Evolutionary conservation across 768 basidiomycete species (phyloP).

Genomic region (Gymnopilus junonius): DNA sequence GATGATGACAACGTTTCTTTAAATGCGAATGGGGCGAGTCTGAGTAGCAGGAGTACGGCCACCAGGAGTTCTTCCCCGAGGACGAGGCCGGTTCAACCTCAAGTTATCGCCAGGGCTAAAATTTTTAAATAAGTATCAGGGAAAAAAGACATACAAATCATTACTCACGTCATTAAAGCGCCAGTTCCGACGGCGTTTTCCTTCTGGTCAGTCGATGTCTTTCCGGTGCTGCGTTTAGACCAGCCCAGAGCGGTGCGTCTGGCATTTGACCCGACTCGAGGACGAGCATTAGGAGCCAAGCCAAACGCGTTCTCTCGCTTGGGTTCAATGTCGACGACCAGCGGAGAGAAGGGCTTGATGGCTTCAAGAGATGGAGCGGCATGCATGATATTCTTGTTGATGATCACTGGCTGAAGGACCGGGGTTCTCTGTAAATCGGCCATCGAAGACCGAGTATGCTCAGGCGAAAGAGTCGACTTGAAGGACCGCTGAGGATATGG

Average conservation of each 20-base stretch:
- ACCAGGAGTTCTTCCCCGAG: constrained; percentile 47
- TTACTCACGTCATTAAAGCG: constrained; percentile 60
- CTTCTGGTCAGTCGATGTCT: constrained; percentile 53
- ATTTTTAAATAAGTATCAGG: constrained; percentile 2
- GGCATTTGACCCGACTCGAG: constrained; percentile 58
- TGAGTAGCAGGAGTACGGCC: constrained; percentile 16
- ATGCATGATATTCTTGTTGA: constrained; percentile 45
- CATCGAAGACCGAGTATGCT: constrained; percentile 35
- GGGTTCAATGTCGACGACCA: constrained; percentile 39
- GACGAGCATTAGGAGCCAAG: constrained; percentile 42
- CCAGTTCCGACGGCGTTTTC: constrained; percentile 50
- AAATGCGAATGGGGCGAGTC: constrained; percentile 10
- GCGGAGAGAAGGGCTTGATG: constrained; percentile 48
- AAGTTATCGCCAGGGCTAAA: constrained; percentile 51
- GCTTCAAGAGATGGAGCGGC: constrained; percentile 40
- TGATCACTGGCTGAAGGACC: constrained; percentile 46
- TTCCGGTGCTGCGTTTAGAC: constrained; percentile 61
- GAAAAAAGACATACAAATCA: background rate
- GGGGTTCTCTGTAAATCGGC: constrained; percentile 28
- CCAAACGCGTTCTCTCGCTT: constrained; percentile 44
- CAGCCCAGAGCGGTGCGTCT: constrained; percentile 64
- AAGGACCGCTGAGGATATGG: constrained; percentile 67
- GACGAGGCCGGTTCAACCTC: constrained; percentile 53
- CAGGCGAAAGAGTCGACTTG: constrained; percentile 50
- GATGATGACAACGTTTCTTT: background rate